These are phyloP conservation scores for Cladosporium sp. DNA, from an alignment of 2,329 filamentous ascomycete genomes.

Conservation along the genomic window DNA sequence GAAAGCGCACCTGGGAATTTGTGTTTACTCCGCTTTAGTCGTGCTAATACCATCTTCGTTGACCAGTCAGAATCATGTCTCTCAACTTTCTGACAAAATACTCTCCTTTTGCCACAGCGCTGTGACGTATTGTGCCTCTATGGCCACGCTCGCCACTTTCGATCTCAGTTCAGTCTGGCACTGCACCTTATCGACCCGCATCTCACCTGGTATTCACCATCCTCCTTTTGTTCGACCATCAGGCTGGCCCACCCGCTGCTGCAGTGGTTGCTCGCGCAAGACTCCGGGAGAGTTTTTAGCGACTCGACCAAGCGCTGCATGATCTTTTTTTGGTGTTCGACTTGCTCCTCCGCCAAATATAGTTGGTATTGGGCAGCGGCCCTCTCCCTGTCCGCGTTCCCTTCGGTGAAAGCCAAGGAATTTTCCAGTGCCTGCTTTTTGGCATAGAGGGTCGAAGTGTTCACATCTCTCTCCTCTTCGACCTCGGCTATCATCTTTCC, in stretches of 20 bases:
- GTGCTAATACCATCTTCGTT: neutral
- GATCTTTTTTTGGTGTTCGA: neutral
- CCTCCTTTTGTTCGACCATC: neutral
- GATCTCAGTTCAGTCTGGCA: neutral
- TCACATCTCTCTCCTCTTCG: neutral
- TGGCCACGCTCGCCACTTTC: neutral
- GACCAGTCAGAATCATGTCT: neutral
- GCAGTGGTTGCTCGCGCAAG: neutral
- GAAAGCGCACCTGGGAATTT: neutral
- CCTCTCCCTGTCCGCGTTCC: no score
- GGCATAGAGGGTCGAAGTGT: neutral
- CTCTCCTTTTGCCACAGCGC: neutral
- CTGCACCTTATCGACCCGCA: neutral
- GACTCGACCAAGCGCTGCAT: neutral
- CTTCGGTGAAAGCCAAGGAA: neutral
- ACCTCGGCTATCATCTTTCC: neutral
- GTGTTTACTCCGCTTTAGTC: neutral
- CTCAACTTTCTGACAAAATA: neutral
- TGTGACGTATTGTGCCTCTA: neutral
- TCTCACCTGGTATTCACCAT: neutral
- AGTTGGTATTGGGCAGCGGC: neutral
- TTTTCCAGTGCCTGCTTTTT: neutral
- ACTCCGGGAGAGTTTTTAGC: neutral
- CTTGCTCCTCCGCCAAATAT: neutral
- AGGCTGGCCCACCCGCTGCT: neutral